These are phyloP conservation scores for Globisporangium acanthophoron DNA, from an alignment of 352 stramenopile species.

Conservation along the genomic window DNA sequence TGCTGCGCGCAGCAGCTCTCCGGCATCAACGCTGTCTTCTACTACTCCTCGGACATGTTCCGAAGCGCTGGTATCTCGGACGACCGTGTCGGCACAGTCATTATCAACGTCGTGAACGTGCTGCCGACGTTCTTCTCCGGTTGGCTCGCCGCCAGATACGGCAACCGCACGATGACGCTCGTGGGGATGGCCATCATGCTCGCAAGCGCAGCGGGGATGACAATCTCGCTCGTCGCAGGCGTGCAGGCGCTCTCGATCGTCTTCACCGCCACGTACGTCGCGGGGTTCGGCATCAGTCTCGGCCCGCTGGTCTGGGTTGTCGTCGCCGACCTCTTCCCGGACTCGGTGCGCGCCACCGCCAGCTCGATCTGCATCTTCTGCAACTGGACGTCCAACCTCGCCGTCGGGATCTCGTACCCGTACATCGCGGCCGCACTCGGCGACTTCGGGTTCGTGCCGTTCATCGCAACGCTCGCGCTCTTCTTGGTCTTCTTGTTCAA, in stretches of 20 bases:
- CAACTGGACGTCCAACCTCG: conserved; percentile 34
- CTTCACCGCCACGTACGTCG: conserved; percentile 56
- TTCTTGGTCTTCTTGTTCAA: conserved; percentile 41
- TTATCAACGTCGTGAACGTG: conserved; percentile 42
- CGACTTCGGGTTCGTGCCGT: conserved; percentile 40
- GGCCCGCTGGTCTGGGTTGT: conserved; percentile 63
- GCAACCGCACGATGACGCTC: conserved; percentile 51
- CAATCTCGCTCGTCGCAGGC: conserved; percentile 26
- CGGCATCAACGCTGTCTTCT: conserved; percentile 54
- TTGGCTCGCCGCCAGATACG: conserved; percentile 34
- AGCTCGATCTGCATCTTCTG: conserved; percentile 28
- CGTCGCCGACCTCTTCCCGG: conserved; percentile 50
- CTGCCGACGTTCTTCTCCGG: conserved; percentile 27
- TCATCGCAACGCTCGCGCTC: conserved; percentile 36
- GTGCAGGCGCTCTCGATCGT: conserved; percentile 31
- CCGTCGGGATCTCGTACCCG: conserved; percentile 51
- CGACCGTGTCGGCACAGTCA: conserved; percentile 31
- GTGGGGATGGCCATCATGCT: conserved; percentile 34
- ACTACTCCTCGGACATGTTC: conserved; percentile 47
- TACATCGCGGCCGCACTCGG: conserved; percentile 41
- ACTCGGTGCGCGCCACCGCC: conserved; percentile 38
- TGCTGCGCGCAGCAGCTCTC: conserved; percentile 44
- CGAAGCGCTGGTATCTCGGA: conserved; percentile 27
- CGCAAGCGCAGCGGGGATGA: conserved; percentile 41
- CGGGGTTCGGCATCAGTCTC: conserved; percentile 57